Base-by-base conservation (phyloP, 768 basidiomycete species). In the Rhodotorula graminis region DNA sequence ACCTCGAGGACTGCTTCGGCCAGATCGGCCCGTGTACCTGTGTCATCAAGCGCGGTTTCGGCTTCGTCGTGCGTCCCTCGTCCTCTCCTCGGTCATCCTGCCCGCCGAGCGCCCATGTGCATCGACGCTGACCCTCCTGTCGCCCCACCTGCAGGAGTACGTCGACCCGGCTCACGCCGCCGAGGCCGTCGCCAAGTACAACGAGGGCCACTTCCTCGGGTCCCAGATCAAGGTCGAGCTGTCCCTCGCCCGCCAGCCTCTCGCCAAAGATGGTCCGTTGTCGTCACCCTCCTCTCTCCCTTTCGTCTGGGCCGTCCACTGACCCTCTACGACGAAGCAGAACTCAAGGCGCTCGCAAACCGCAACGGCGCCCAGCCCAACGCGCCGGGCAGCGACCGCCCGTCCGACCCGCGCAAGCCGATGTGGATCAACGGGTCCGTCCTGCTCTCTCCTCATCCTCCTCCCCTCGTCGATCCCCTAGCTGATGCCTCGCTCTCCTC, bases 141-240 rank as follows among this genome's bases (percentile, higher is more conserved):
- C 25, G 50, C 50, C 10, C 33, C 10, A 16, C 57, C 44, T 25
- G 37, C 25, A 77, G 77, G 77, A 77, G 53, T 77, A 73, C 64
- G 59, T 49, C 21, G 71, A 77, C 33, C 64, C 71, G 11, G 70
- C 72, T 19, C 61, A 68, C 9, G 78, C 76, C 21, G 49, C 61
- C 18, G 70, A 74, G 46, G 78, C 78, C 56, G 74, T 78, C n/a
- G 77, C 73, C 2, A 72, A 74, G 61, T 79, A 79, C 68, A 64
- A 79, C 62, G 75, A 74, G 29, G 78, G 78, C 8, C 71, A 75
- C 62, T 79, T 79, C 71, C 67, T 79, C n/a, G 77, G 76, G 47
- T 76, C 73, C 46, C 71, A 72, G 70, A 78, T 79, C 69, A 75
- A 74, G 65, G 78, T 79, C 40, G 72, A 78, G 59, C 65, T 77